Evolutionary conservation across 2,329 filamentous ascomycete genomes (phyloP).

Genomic region (Alternaria sp.): DNA sequence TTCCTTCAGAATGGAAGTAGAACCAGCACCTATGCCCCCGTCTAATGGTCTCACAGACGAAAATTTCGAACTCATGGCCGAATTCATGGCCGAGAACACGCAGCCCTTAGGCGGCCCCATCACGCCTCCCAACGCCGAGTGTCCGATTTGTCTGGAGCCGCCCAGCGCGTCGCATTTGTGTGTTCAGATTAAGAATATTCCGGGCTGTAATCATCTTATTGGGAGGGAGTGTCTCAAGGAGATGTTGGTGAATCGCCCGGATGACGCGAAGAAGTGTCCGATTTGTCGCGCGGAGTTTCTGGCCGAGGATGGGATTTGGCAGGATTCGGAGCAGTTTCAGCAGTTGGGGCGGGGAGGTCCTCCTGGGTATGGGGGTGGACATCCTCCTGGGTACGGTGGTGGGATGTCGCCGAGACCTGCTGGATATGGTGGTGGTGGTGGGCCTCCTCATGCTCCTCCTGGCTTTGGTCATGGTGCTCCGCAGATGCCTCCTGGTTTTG

Average conservation of each 20-base stretch:
- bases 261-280: conserved; percentile 20
- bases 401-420: not conserved
- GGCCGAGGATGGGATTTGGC: not conserved
- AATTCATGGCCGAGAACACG: conserved; percentile 9
- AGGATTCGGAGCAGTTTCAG: not conserved
- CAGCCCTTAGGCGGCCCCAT: not conserved
- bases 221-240: conserved; percentile 19
- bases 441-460: not conserved
- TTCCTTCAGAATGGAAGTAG: not conserved
- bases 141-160: conserved; percentile 19
- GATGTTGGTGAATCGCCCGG: conserved; percentile 9
- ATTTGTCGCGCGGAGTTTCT: conserved; percentile 27
- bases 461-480: not conserved
- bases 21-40: not conserved
- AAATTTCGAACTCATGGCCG: not conserved
- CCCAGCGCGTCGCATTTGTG: conserved; percentile 8
- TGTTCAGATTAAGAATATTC: conserved; percentile 16
- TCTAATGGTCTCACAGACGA: not conserved
- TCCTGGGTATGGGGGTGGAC: not conserved
- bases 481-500: not conserved
- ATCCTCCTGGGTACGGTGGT: not conserved
- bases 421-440: not conserved
- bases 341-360: not conserved
- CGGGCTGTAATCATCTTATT: conserved; percentile 24
- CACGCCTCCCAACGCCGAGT: conserved; percentile 5